phyloP scores from a whole-genome alignment of 2,329 filamentous ascomycete genomes.

The Fusarium sp. region DNA sequence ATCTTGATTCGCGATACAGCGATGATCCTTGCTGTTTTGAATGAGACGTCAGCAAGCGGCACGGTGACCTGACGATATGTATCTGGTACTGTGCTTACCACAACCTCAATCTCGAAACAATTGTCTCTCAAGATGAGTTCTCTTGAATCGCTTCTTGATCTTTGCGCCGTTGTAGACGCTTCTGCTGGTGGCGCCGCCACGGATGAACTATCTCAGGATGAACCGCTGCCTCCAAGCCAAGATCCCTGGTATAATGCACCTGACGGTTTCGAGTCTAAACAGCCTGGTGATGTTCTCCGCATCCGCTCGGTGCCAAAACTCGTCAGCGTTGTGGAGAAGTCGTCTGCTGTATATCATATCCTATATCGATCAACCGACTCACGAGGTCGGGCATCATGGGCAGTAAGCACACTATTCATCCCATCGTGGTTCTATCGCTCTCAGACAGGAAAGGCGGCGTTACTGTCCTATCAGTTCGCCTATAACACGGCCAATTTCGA shows the following conservation, averaged over 20 bases:
- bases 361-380: constrained; percentile 57
- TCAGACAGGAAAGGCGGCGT: constrained; percentile 6
- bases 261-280: constrained; percentile 6
- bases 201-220: accelerated
- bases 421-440: constrained; percentile 35
- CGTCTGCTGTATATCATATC: constrained; percentile 51
- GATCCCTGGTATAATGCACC: constrained; percentile 32
- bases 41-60: constrained; percentile 5
- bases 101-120: accelerated
- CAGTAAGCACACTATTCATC: constrained; percentile 56
- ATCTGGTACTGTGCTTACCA: not conserved
- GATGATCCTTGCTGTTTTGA: not conserved
- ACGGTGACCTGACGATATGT: not conserved
- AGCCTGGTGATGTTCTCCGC: constrained; percentile 32
- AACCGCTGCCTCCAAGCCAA: constrained; percentile 11
- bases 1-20: not conserved
- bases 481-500: constrained; percentile 43
- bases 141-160: not conserved
- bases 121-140: not conserved
- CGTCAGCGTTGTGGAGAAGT: constrained; percentile 14
- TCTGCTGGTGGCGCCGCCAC: accelerated
- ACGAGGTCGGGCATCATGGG: constrained; percentile 53
- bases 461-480: constrained; percentile 42
- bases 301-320: constrained; percentile 36
- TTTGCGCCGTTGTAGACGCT: not conserved